Base-by-base conservation (phyloP, 2,329 filamentous ascomycete species). In the Aspergillus ochraceoroseus region DNA sequence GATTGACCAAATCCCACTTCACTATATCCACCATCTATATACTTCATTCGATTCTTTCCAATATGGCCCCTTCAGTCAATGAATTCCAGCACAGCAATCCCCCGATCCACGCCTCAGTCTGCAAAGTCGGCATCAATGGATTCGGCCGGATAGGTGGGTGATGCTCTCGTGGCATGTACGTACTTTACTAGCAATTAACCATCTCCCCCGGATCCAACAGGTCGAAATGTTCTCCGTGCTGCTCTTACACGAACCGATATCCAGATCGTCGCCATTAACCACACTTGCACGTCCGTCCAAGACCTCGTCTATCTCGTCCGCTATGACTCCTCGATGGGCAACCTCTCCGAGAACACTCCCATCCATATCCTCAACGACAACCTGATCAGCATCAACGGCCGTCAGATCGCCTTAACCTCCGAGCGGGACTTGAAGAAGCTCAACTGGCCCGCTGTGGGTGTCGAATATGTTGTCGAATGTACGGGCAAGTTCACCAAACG, bases 291-390 rank as follows among this genome's bases (percentile, higher is more conserved):
- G 12, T 48, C 54, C 5, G 52, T 58, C 8, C 47, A 58, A 40
- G 56, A 59, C 47, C 52, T 59, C 22, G 49, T 58, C 46, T 56
- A 59, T 43, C 56, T 55, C 5, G 54, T 58, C 45, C 46, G 51
- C 39, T 57, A 54, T 33, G 53, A 55, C 31, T 57, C 53, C 2
- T 52, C 48, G 7, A 58, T 90, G 86, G 84, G 83, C 61, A 90
- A 94, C 79, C 92, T 94, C 83, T 81, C 94, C 72, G 88, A 90
- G 77, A 90, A 92, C 70, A 87, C 94, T 77, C 85, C 84, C 54
- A 86, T 85, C 69, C 87, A 95, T 77, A 87, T 87, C 57, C 64
- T 77, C 67, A 94, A 94, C 79, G 89, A 94, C 75, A 86, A 85
- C 59, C 79, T 83, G 35, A 79, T 94, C 69, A 45, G 43, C 19